These are phyloP conservation scores for Rubia yunnanensis DNA, from an alignment of 257 asterid genomes.

Conservation along the genomic window DNA sequence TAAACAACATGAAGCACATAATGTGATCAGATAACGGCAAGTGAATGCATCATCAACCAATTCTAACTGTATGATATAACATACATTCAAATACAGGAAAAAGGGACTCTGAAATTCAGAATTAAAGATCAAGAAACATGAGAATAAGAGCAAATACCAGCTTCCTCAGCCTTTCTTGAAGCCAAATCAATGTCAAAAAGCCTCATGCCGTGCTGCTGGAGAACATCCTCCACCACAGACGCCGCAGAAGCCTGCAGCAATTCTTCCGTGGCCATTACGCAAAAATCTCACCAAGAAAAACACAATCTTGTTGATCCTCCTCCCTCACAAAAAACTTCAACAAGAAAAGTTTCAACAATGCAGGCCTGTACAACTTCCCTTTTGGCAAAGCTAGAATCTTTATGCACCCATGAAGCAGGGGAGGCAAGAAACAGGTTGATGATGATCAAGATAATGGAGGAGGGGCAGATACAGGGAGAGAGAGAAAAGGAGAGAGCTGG, in stretches of 20 bases:
- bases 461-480: slow-evolving; percentile 32
- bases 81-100: neutral
- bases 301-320: slow-evolving; percentile 9
- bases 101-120: neutral
- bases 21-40: neutral
- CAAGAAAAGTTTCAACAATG: slow-evolving; percentile 5
- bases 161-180: slow-evolving; percentile 69
- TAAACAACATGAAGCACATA: neutral
- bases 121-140: neutral
- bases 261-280: slow-evolving; percentile 52
- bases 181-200: slow-evolving; percentile 59
- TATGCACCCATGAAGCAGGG: neutral
- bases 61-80: neutral
- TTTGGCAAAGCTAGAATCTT: neutral
- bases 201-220: slow-evolving; percentile 54
- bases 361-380: neutral
- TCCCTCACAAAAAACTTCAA: neutral
- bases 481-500: slow-evolving; percentile 13
- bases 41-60: neutral
- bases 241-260: slow-evolving; percentile 41
- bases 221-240: slow-evolving; percentile 60
- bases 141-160: slow-evolving; percentile 32
- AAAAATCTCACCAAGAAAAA: slow-evolving; percentile 20
- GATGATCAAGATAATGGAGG: slow-evolving; percentile 19
- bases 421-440: neutral